Base-by-base conservation (phyloP, 2,329 filamentous ascomycete species). In the Cercospora sp. region DNA sequence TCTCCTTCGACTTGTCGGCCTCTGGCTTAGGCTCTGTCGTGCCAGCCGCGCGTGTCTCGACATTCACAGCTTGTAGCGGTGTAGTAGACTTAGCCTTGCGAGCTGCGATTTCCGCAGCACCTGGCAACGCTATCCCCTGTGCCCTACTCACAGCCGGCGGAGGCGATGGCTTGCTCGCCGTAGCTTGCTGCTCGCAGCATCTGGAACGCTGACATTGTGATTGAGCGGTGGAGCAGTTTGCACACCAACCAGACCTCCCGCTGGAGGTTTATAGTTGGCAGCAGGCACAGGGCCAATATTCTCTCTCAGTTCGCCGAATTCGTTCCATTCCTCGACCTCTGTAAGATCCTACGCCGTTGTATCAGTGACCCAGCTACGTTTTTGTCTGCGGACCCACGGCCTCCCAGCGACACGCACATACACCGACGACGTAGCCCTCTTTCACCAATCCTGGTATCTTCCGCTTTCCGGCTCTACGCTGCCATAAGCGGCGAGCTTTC, bases 281-380 rank as follows among this genome's bases (percentile, higher is more conserved):
- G 73, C 72, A 13, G 81, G 83, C 78, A 81, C 86, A 84, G 78
- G 81, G 53, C 84, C 85, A 74, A 98, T 88, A 75, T 94, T 91
- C 81, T 94, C 88, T 80, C 93, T 93, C 70, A 99, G 87, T 82
- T 98, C 94, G 81, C 93, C 93, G 81, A 96, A 97, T 80, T 99
- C 95, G 83, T 99, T 99, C 95, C 94, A 98, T 79, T 99, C 95
- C 81, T 99, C 95, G 71, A 98, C 89, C 80, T 98, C 90, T 71
- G 94, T 91, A 61, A 97, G 86, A 79, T 97, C 95, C 94, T 97
- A 72, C 3, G 45, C 18, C 45, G 45, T 51, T 49, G 16, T 34
- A 13, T 28, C 37, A 16, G 43, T 57, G 43, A 62, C 13, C 26
- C 26, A 24, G 24, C 37, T 43, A 43, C 26, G 18, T 55, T 6